Evolutionary conservation across 345 rosid species (phyloP), one percentile per base, ranked within the genome.

Genomic region (Acer negundo): DNA sequence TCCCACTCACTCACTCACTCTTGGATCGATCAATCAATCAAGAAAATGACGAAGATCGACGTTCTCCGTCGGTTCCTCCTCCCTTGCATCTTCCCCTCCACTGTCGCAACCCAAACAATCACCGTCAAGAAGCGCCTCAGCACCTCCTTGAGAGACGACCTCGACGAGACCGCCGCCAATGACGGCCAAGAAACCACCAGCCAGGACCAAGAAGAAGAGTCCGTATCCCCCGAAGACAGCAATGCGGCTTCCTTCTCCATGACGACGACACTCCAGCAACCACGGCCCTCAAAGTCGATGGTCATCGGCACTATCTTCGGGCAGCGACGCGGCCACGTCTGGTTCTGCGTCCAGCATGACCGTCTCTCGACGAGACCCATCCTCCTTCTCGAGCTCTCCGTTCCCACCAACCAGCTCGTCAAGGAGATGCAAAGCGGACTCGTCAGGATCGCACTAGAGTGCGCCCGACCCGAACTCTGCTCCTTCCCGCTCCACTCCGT

Each of bases 231-330:
- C 4, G 79, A 67, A 70, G 64, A 74, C 40, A 69, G 80, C 83
- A 24, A 75, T 35, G 71, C 79, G 20, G 61, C 79, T 9, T 59
- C 63, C 63, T 59, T 22, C 63, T 59, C 63, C 20, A 59, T 9
- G 12, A 9, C 63, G 62, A 20, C 62, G 19, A n/a, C 26, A 22
- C 11, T 59, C 63, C 23, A 19, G 26, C 63, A 59, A 22, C 63
- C 88, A 0, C 90, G 95, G 49, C 94, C 87, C 6, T 93, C 97
- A 38, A 92, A 85, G 86, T 86, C 97, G 20, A 90, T 93, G 94
- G 97, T 87, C 42, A 89, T 88, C 63, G 97, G 97, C 4, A 95
- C 97, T 22, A 84, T 95, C 22, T 95, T 90, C 80, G 97, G 97
- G 10, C 82, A 79, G 55, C 93, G 94, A 61, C 89, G 91, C 22